Percentiles rank a stretch among this genome's conserved stretches.
phyloP scores from a whole-genome alignment of 2,329 filamentous ascomycete genomes.

The Hymenoscyphus repandus region DNA sequence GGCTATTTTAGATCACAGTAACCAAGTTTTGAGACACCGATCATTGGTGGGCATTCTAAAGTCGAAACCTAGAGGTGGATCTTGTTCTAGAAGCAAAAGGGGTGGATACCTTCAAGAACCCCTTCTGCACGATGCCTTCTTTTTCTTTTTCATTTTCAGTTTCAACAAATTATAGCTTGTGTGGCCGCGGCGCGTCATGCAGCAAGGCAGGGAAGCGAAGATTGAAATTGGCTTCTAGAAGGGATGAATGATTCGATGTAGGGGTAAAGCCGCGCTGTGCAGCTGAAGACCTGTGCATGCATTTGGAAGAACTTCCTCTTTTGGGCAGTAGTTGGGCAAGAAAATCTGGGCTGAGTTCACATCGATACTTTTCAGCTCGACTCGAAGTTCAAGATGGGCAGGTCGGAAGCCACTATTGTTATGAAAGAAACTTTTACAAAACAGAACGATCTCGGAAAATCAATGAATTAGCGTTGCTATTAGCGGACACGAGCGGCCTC shows the following conservation, averaged over 20 bases:
- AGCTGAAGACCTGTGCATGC: background rate
- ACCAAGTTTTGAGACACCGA: background rate
- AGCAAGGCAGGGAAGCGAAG: slow-evolving; percentile 3
- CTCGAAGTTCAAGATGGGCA: background rate
- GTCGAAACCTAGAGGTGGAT: background rate
- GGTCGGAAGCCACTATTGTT: too few species aligned
- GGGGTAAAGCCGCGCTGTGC: background rate
- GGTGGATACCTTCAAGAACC: background rate
- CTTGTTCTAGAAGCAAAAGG: background rate
- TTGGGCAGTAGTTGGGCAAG: background rate
- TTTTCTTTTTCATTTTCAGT: background rate
- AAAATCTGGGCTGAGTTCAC: background rate
- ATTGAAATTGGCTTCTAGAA: slow-evolving; percentile 9
- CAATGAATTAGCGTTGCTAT: background rate
- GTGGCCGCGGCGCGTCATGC: slow-evolving; percentile 4
- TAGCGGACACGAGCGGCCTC: background rate
- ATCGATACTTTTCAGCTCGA: background rate
- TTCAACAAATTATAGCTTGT: slow-evolving; percentile 2
- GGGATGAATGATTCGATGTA: slow-evolving; percentile 2
- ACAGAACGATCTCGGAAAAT: background rate
- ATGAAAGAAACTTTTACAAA: background rate
- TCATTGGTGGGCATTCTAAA: background rate
- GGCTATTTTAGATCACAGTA: background rate
- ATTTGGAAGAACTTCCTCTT: background rate
- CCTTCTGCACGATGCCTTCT: background rate